phyloP scores from a whole-genome alignment of 345 rosid genomes.

The Hevea brasiliensis region DNA sequence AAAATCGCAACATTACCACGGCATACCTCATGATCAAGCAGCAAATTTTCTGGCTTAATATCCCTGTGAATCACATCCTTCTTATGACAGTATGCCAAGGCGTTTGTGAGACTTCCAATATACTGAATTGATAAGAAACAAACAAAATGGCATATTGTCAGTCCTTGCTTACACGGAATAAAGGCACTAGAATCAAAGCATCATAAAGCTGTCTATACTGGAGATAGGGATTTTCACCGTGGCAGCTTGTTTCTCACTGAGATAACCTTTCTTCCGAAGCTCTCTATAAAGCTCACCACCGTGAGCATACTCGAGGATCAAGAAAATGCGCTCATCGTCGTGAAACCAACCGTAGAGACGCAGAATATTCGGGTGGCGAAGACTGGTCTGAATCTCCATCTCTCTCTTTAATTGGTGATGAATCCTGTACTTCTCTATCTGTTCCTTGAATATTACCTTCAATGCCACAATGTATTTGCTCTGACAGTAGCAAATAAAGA shows the following conservation, averaged over 20 bases:
- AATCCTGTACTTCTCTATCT: slow-evolving; percentile 75
- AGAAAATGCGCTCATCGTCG: slow-evolving; percentile 64
- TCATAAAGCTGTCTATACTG: not conserved
- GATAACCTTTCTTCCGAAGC: slow-evolving; percentile 58
- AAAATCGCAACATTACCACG: not conserved
- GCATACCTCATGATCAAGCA: slow-evolving; percentile 95
- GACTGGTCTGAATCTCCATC: slow-evolving; percentile 80
- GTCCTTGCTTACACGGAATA: not conserved
- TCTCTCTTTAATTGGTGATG: slow-evolving; percentile 86
- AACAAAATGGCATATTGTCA: not conserved
- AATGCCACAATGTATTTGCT: slow-evolving; percentile 76
- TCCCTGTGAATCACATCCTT: slow-evolving; percentile 96
- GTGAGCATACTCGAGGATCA: slow-evolving; percentile 94
- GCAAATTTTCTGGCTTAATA: slow-evolving; percentile 91
- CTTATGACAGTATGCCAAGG: slow-evolving; percentile 85
- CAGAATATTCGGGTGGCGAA: slow-evolving; percentile 68
- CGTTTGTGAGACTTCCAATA: slow-evolving; percentile 82
- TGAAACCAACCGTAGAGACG: slow-evolving; percentile 92
- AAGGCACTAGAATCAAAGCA: not conserved
- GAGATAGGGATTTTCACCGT: slow-evolving; percentile 45
- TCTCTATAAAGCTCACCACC: slow-evolving; percentile 80
- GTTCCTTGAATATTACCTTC: slow-evolving; percentile 85
- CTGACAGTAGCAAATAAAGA: slow-evolving; percentile 22
- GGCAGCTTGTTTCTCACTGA: slow-evolving; percentile 73
- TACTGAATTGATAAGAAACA: slow-evolving; percentile 43